phyloP scores from a whole-genome alignment of 768 basidiomycete species.

The Tylopilus balloui region DNA sequence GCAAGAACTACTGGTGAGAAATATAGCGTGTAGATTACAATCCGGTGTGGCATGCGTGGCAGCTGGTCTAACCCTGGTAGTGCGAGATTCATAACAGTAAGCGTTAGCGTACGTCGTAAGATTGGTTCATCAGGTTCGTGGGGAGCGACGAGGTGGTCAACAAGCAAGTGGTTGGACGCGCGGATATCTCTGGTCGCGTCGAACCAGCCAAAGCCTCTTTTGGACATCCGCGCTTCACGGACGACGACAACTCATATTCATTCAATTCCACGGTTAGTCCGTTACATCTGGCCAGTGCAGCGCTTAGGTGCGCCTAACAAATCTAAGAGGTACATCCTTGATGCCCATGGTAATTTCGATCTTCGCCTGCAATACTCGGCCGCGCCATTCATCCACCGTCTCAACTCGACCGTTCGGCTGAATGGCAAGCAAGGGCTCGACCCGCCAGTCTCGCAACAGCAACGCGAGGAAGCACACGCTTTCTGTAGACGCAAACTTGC shows the following conservation, averaged over 20 bases:
- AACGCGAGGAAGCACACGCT: slow-evolving; percentile 49
- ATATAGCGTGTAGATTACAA: slow-evolving; percentile 10
- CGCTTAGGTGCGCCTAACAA: slow-evolving; percentile 14
- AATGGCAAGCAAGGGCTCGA: slow-evolving; percentile 41
- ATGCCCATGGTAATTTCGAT: slow-evolving; percentile 15
- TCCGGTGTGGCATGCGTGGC: slow-evolving; percentile 10
- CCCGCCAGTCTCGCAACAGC: slow-evolving; percentile 48
- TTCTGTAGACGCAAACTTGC: slow-evolving; percentile 52
- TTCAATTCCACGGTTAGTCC: too few relatives aligned
- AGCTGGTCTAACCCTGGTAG: not conserved
- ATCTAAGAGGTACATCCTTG: slow-evolving; percentile 20
- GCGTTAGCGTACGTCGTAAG: slow-evolving; percentile 8
- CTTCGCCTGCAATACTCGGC: slow-evolving; percentile 18
- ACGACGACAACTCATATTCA: too few relatives aligned
- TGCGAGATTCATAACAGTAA: slow-evolving; percentile 7
- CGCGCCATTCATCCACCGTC: slow-evolving; percentile 23
- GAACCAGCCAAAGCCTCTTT: too few relatives aligned
- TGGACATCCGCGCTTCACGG: slow-evolving; percentile 7
- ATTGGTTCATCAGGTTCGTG: slow-evolving; percentile 17
- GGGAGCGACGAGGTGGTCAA: not conserved
- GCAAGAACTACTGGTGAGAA: slow-evolving; percentile 16
- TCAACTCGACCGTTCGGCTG: slow-evolving; percentile 10
- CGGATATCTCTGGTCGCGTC: not conserved
- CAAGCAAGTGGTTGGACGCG: slow-evolving; percentile 1
- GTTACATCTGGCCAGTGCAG: not conserved